phyloP scores from a whole-genome alignment of 495 filamentous ascomycete genomes.

The Daldinia decipiens region DNA sequence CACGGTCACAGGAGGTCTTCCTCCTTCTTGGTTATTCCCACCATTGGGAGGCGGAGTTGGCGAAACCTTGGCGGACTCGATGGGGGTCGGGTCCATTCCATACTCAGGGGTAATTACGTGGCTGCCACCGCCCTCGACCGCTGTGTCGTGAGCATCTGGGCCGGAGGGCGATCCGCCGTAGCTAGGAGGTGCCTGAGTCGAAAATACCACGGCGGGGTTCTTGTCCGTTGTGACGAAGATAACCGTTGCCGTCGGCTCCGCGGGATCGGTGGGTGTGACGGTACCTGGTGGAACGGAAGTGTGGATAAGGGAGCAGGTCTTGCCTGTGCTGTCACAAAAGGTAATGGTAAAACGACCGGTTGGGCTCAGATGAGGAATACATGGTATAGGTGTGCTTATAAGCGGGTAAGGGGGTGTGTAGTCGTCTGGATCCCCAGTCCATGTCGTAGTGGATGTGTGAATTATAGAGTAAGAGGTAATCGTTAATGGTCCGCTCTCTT shows the following conservation, averaged over 20 bases:
- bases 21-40: not conserved
- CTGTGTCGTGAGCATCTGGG: constrained; percentile 40
- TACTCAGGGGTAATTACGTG: constrained; percentile 47
- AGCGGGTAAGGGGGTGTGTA: constrained; percentile 57
- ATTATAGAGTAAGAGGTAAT: constrained; percentile 53
- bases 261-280: constrained; percentile 41
- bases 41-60: constrained; percentile 18
- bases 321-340: constrained; percentile 47
- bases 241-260: constrained; percentile 44
- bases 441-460: constrained; percentile 58
- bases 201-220: constrained; percentile 59
- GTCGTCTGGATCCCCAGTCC: constrained; percentile 54
- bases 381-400: constrained; percentile 49
- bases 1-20: constrained; percentile 47
- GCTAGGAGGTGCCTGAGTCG: constrained; percentile 51
- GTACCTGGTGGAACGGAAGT: constrained; percentile 11
- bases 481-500: constrained; percentile 27
- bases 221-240: constrained; percentile 59
- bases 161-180: constrained; percentile 53
- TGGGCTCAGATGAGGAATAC: constrained; percentile 42
- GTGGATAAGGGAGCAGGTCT: constrained; percentile 46
- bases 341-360: constrained; percentile 52
- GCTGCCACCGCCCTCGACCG: constrained; percentile 27
- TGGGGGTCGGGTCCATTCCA: constrained; percentile 30
- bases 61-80: constrained; percentile 31